Conservation (phyloP, 371 early-diverging fungal species). For the Sanchytrium tribonematis region DNA sequence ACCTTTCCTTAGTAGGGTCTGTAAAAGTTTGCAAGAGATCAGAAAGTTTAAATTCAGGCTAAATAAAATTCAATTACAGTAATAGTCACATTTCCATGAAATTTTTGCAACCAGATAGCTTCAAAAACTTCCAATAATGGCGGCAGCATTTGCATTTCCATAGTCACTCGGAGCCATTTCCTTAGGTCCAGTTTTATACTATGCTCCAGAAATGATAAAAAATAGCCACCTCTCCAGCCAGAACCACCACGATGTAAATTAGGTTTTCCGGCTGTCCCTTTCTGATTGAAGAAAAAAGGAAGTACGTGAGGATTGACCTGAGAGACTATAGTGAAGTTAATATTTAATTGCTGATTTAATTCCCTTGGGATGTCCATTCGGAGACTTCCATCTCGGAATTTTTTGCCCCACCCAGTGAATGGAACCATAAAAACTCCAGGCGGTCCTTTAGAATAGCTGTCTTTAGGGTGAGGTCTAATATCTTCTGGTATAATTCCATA, state of each 20-base stretch:
- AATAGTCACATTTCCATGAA: constrained; percentile 61
- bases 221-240: constrained; percentile 59
- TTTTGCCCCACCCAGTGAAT: no score
- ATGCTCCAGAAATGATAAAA: constrained; percentile 44
- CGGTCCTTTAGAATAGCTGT: no score
- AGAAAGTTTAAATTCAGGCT: constrained; percentile 26
- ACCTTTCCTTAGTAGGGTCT: constrained; percentile 33
- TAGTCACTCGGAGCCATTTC: constrained; percentile 50
- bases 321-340: constrained; percentile 60
- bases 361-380: constrained; percentile 44
- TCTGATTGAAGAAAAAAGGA: constrained; percentile 40
- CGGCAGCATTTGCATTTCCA: constrained; percentile 48
- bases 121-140: constrained; percentile 37
- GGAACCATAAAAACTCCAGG: no score
- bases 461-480: no score
- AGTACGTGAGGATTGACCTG: constrained; percentile 72
- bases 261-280: constrained; percentile 43
- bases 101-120: constrained; percentile 59
- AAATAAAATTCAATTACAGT: constrained; percentile 13
- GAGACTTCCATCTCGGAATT: constrained; percentile 62
- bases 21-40: constrained; percentile 37
- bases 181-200: constrained; percentile 48
- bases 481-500: no score
- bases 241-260: constrained; percentile 19
- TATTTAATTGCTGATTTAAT: constrained; percentile 44